Conservation (phyloP, 2,329 filamentous ascomycete species). For the Colletotrichum ledebouriae region DNA sequence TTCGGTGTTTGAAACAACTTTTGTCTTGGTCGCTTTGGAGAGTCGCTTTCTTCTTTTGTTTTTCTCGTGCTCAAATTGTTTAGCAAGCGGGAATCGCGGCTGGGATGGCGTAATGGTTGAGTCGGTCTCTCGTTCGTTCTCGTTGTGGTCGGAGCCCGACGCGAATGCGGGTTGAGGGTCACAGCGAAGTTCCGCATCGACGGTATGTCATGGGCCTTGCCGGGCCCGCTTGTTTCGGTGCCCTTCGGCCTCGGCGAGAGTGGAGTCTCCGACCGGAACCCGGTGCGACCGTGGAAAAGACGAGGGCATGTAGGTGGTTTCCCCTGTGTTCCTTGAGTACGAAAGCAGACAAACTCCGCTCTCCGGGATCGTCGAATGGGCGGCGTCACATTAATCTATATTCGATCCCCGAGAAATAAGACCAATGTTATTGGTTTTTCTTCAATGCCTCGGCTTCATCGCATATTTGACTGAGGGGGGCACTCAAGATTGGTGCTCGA, state of each 20-base stretch:
- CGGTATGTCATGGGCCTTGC: neutral
- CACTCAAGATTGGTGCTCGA: neutral
- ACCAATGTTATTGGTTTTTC: neutral
- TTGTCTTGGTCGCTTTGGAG: constrained; percentile 35
- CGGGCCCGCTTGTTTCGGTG: neutral
- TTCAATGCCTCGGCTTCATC: neutral
- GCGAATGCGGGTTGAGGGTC: neutral
- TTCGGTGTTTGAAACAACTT: constrained; percentile 36
- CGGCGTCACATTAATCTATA: neutral
- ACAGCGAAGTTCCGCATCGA: neutral
- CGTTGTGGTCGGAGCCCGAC: neutral
- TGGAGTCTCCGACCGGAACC: constrained; percentile 9
- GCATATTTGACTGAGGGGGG: neutral
- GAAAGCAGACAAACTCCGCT: constrained; percentile 13
- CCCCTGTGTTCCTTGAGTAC: constrained; percentile 20
- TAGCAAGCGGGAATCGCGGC: constrained; percentile 10
- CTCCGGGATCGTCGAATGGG: constrained; percentile 6
- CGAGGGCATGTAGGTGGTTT: neutral
- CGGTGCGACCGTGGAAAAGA: constrained; percentile 2
- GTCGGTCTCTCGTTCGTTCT: constrained; percentile 28
- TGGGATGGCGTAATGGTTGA: neutral
- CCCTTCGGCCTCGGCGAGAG: neutral
- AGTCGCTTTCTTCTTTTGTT: constrained; percentile 4
- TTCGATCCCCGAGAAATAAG: neutral
- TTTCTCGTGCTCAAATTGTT: neutral